phyloP scores from a whole-genome alignment of 106 monocot species.

The Phalaenopsis equestris region DNA sequence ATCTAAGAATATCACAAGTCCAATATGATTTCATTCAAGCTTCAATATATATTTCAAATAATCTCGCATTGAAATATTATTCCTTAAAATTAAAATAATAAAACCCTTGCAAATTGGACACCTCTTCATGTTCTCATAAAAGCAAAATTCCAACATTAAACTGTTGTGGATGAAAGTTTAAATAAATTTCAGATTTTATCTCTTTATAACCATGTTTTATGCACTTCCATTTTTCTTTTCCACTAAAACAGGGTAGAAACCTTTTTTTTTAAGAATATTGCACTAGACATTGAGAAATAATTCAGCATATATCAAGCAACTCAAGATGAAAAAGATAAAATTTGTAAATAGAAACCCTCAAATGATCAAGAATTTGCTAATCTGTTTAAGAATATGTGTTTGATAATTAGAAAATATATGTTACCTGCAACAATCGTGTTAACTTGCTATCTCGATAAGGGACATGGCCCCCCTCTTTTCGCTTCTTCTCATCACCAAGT shows the following conservation, averaged over 20 bases:
- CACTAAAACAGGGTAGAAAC: background rate
- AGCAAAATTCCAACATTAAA: background rate
- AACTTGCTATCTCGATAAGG: conserved; percentile 99
- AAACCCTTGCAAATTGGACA: background rate
- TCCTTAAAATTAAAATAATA: background rate
- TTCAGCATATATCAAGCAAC: background rate
- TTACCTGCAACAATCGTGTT: conserved; percentile 86
- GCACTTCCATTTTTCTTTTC: background rate
- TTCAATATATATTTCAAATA: background rate
- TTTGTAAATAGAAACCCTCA: background rate
- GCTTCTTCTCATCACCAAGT: conserved; percentile 86
- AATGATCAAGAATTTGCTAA: background rate
- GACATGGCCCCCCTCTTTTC: conserved; percentile 94
- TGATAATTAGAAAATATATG: background rate
- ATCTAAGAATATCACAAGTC: background rate
- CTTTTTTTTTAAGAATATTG: background rate
- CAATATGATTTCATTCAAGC: background rate
- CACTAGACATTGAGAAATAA: background rate
- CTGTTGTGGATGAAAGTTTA: background rate
- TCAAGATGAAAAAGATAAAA: background rate
- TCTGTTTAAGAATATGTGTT: background rate
- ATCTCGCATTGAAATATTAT: background rate
- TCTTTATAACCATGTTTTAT: background rate
- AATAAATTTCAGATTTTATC: background rate
- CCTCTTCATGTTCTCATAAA: background rate